phyloP scores from a whole-genome alignment of 2,329 filamentous ascomycete genomes.

The Botryosphaeria dothidea region DNA sequence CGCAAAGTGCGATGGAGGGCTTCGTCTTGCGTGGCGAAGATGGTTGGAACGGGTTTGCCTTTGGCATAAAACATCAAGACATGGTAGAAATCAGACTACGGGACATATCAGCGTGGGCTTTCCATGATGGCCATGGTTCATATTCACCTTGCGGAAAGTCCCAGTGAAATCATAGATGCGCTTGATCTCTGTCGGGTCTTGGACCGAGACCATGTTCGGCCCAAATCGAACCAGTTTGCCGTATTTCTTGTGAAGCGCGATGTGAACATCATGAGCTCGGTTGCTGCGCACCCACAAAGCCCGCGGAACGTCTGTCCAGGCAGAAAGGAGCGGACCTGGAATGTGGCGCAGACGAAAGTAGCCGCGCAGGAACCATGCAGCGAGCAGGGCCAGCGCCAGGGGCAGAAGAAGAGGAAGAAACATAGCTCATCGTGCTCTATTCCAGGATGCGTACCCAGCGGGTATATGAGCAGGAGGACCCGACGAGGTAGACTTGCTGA shows the following conservation, averaged over 20 bases:
- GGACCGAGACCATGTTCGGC: constrained; percentile 76
- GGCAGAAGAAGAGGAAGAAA: too few relatives aligned
- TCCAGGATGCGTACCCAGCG: too few relatives aligned
- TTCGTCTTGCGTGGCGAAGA: constrained; percentile 6
- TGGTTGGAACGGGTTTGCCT: neutral
- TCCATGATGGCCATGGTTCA: too few relatives aligned
- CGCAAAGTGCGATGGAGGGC: constrained; percentile 25
- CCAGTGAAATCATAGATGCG: constrained; percentile 55
- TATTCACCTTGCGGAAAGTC: too few relatives aligned
- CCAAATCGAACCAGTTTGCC: constrained; percentile 76
- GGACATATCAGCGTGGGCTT: neutral
- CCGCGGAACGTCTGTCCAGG: constrained; percentile 75
- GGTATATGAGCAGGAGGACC: too few relatives aligned
- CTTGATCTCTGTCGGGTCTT: constrained; percentile 70
- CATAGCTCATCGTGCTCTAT: too few relatives aligned
- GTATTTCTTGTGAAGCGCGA: constrained; percentile 68
- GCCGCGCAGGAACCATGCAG: too few relatives aligned
- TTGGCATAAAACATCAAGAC: neutral
- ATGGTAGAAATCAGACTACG: neutral
- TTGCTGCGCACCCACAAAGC: constrained; percentile 62
- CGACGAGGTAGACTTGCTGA: too few relatives aligned
- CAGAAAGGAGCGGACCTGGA: constrained; percentile 60
- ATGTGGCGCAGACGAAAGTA: constrained; percentile 36
- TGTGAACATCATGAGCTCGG: constrained; percentile 48
- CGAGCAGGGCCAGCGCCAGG: too few relatives aligned